Evolutionary conservation across 768 basidiomycete species (phyloP).

Genomic region (Xanthoconium stramineum): DNA sequence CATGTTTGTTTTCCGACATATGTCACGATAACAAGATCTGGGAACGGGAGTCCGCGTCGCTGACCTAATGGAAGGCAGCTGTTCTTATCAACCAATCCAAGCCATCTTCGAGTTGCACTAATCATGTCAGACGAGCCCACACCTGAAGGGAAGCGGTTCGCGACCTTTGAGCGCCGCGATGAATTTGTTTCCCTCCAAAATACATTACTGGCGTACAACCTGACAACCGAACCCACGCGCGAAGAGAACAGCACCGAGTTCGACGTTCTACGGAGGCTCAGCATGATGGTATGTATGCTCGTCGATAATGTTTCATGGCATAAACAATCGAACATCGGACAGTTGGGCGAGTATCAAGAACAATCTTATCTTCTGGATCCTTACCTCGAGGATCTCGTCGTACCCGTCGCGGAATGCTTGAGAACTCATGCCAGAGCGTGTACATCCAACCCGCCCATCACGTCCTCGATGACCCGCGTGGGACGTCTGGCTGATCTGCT

Average conservation of each 20-base stretch:
- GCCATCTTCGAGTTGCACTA: background rate
- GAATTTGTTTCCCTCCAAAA: conserved; percentile 57
- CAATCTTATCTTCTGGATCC: conserved; percentile 92
- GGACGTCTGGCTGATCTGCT: conserved; percentile 58
- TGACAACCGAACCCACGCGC: conserved; percentile 40
- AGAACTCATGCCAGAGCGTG: conserved; percentile 50
- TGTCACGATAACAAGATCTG: too few species aligned
- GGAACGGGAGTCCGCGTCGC: background rate
- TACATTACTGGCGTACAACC: conserved; percentile 46
- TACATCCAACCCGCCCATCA: conserved; percentile 25
- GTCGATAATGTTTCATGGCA: background rate
- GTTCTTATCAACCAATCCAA: background rate
- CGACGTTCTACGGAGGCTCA: conserved; percentile 41
- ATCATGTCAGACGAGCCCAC: conserved; percentile 38
- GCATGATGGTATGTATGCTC: conserved; percentile 46
- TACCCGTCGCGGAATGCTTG: conserved; percentile 66
- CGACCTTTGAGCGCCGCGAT: conserved; percentile 57
- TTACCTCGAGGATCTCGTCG: conserved; percentile 72
- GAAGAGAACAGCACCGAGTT: conserved; percentile 46
- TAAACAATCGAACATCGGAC: conserved; percentile 3
- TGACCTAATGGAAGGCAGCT: conserved; percentile 20
- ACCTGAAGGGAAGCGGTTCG: conserved; percentile 45
- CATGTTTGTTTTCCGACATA: too few species aligned
- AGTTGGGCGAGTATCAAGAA: conserved; percentile 92
- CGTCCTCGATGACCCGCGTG: conserved; percentile 39